A percentile compares a stretch with the other conserved stretches of the same genome.
Evolutionary conservation across 495 filamentous ascomycete genomes (phyloP).

Genomic region (Lophiostoma macrostomum): DNA sequence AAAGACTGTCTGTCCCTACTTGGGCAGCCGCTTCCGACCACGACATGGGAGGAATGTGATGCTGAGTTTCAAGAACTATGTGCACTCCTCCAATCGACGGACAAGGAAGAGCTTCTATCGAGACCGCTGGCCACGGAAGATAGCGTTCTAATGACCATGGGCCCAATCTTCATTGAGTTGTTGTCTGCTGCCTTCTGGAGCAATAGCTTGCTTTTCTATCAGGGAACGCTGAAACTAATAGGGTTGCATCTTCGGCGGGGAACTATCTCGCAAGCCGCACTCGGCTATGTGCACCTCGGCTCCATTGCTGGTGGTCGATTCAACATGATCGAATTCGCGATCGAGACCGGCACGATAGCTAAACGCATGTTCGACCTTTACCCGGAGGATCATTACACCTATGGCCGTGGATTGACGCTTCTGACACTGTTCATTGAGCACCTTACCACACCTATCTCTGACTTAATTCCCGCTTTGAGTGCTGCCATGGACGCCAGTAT

Average conservation of each 20-base stretch:
- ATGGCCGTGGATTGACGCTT: slow-evolving; percentile 67
- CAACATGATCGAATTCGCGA: slow-evolving; percentile 65
- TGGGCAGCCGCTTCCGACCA: slow-evolving; percentile 59
- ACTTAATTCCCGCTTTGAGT: slow-evolving; percentile 61
- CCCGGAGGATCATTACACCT: slow-evolving; percentile 62
- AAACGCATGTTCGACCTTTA: slow-evolving; percentile 64
- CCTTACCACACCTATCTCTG: slow-evolving; percentile 59
- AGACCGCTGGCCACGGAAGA: slow-evolving; percentile 51
- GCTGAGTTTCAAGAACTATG: slow-evolving; percentile 61
- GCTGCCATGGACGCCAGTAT: slow-evolving; percentile 68
- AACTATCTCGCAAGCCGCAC: slow-evolving; percentile 68
- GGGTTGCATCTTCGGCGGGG: slow-evolving; percentile 63
- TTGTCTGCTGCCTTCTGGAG: slow-evolving; percentile 81
- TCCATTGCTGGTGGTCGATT: slow-evolving; percentile 72
- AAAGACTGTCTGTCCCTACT: slow-evolving; percentile 65
- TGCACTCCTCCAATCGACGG: slow-evolving; percentile 55
- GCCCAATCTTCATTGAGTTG: slow-evolving; percentile 72
- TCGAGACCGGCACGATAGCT: slow-evolving; percentile 61
- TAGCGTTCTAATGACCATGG: slow-evolving; percentile 59
- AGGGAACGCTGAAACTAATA: slow-evolving; percentile 68
- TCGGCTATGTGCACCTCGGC: slow-evolving; percentile 72
- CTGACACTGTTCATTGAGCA: slow-evolving; percentile 74
- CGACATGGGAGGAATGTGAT: slow-evolving; percentile 74
- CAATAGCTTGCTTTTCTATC: slow-evolving; percentile 71
- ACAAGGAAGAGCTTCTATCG: slow-evolving; percentile 53